Evolutionary conservation across 257 asterid genomes (phyloP).

Genomic region (Ligustrum vulgare): DNA sequence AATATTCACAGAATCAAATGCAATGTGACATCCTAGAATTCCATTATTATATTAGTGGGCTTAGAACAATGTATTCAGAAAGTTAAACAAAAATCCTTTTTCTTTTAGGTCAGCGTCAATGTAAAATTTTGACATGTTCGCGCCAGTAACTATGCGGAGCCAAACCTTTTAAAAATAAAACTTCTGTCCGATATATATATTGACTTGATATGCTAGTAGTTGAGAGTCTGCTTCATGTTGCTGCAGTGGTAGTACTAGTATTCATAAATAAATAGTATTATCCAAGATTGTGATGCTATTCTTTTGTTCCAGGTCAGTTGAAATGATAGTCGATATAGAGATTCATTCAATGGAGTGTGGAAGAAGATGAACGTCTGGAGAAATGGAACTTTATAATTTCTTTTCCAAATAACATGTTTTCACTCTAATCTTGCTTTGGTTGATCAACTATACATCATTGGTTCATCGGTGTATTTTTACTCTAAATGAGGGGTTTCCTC

Average conservation of each 20-base stretch:
- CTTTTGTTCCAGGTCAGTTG: not conserved
- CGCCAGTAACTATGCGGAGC: not conserved
- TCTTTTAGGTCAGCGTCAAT: not conserved
- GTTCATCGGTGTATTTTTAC: not conserved
- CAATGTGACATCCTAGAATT: not conserved
- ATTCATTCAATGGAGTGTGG: not conserved
- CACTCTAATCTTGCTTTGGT: not conserved
- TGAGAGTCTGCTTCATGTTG: too few species aligned
- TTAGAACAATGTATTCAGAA: not conserved
- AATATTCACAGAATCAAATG: not conserved
- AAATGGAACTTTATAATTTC: not conserved
- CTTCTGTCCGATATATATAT: not conserved
- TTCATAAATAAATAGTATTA: too few species aligned
- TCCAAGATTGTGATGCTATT: not conserved
- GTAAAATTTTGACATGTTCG: not conserved
- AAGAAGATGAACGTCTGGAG: not conserved
- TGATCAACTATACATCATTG: not conserved
- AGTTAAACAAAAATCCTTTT: not conserved
- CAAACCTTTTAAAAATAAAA: not conserved
- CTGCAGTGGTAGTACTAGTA: too few species aligned
- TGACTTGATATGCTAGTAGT: too few species aligned
- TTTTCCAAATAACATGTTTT: not conserved
- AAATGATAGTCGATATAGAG: not conserved
- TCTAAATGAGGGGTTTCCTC: not conserved
- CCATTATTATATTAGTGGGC: not conserved